phyloP scores from a whole-genome alignment of 495 filamentous ascomycete genomes.

The Talaromyces stipitatus region DNA sequence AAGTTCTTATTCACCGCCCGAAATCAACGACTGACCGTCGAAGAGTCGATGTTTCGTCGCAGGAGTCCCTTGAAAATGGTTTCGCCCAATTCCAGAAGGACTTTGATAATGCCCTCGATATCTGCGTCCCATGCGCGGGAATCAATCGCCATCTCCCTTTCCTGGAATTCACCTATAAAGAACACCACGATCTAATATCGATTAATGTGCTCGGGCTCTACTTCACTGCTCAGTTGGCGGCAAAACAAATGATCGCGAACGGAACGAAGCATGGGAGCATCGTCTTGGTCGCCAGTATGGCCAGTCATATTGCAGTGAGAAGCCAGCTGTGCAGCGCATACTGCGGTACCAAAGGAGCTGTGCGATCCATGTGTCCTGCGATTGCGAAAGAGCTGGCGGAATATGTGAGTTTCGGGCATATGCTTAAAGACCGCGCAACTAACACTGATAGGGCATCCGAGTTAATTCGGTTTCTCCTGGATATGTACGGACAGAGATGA shows the following conservation, averaged over 20 bases:
- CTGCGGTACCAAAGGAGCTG: conserved; percentile 65
- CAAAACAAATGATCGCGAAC: conserved; percentile 41
- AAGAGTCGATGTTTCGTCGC: conserved; percentile 55
- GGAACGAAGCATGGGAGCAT: conserved; percentile 38
- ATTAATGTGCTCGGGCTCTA: conserved; percentile 30
- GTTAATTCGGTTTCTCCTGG: conserved; percentile 41
- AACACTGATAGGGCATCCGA: conserved; percentile 22
- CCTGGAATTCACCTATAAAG: conserved; percentile 35
- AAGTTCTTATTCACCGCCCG: conserved; percentile 53
- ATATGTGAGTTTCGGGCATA: conserved; percentile 19
- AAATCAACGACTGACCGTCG: conserved; percentile 1
- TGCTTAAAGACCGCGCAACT: background rate
- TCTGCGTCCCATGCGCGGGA: conserved; percentile 33
- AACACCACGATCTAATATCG: conserved; percentile 31
- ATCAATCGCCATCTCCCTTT: conserved; percentile 30
- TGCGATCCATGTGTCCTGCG: conserved; percentile 57
- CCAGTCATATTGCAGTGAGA: conserved; percentile 41
- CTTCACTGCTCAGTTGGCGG: conserved; percentile 37
- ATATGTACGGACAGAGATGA: conserved; percentile 40
- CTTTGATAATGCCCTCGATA: conserved; percentile 32
- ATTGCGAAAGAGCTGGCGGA: conserved; percentile 51
- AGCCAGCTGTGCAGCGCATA: conserved; percentile 74
- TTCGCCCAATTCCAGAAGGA: conserved; percentile 38
- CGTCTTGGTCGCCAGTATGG: conserved; percentile 40
- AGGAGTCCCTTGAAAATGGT: conserved; percentile 48